Evolutionary conservation across 176 grass and related monocot species (phyloP).

Genomic region (Dactylis glomerata): DNA sequence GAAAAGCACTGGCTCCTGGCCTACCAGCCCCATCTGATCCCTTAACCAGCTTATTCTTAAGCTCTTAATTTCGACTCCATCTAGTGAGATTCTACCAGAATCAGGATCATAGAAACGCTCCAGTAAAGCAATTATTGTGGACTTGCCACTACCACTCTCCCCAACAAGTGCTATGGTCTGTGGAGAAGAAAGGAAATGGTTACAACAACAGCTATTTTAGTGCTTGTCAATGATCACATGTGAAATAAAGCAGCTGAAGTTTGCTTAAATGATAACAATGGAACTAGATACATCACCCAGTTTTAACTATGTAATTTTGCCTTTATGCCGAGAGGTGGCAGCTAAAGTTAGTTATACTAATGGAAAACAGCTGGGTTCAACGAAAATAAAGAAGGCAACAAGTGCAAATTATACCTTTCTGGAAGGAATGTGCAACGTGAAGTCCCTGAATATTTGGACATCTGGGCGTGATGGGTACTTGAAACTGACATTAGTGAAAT

Average conservation of each 20-base stretch:
- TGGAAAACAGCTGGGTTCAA: neutral
- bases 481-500: conserved; percentile 57
- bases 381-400: neutral
- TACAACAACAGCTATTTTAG: neutral
- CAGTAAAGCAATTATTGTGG: conserved; percentile 65
- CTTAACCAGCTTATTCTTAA: conserved; percentile 53
- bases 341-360: neutral
- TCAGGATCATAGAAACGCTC: conserved; percentile 70
- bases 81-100: conserved; percentile 56
- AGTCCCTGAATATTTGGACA: conserved; percentile 59
- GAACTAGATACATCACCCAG: neutral
- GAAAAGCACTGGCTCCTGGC: conserved; percentile 63
- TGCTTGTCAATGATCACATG: neutral
- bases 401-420: conserved; percentile 46
- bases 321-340: neutral
- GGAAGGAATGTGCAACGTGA: conserved; percentile 51
- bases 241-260: conserved; percentile 7
- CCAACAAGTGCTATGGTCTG: conserved; percentile 74
- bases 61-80: conserved; percentile 43
- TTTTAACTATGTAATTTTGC: neutral
- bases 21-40: conserved; percentile 57
- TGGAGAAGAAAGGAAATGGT: conserved; percentile 21
- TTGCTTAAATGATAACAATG: neutral
- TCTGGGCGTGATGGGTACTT: conserved; percentile 61
- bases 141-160: conserved; percentile 78